Base-by-base conservation (phyloP, 2,329 filamentous ascomycete species). In the Ophiostoma novo-ulmi region DNA sequence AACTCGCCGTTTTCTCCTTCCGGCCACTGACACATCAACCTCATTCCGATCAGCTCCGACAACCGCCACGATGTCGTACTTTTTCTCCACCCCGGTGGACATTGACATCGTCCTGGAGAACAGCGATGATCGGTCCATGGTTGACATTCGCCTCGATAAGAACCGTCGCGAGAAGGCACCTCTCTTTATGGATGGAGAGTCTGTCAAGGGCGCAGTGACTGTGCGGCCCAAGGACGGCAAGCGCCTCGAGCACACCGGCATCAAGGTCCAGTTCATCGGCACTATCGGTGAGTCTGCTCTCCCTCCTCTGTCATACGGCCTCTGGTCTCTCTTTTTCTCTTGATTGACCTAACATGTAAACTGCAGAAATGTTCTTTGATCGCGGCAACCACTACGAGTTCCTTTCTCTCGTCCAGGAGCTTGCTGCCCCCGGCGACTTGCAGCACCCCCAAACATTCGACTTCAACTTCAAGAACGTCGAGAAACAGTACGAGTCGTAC, bases 401-500 rank as follows among this genome's bases (percentile, higher is more conserved):
- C 82, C 90, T 99, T 72, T 97, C 93, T 48, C 88, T 98, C 38
- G 94, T 95, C 76, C 96, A 98, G 81, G 95, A 99, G 82, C 89
- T 99, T 58, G 95, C 95, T 22, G 94, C 95, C 22, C 95, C 95
- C 1, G 95, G 95, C 80, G 95, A 99, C 84, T 91, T 99, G 71
- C 95, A 98, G 80, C 96, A 99, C 82, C 95, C 95, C 63, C 95
- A 99, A 83, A 97, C 94, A 67, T 97, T 97, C 81, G 93, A 97
- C 75, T 99, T 99, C 88, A 97, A 97, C 84, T 99, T 99, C 88
- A 98, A 98, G 82, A 99, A 98, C 81, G 93, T 99, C 77, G 95
- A 99, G 87, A 99, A 99, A 85, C 94, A 97, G 81, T 99, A 99
- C 85, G 96, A 99, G 82, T 97, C 94, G 75, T 99, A 99, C 86